These are phyloP conservation scores for Lathyrus aphaca DNA, from an alignment of 306 rosid genomes.

Conservation along the genomic window DNA sequence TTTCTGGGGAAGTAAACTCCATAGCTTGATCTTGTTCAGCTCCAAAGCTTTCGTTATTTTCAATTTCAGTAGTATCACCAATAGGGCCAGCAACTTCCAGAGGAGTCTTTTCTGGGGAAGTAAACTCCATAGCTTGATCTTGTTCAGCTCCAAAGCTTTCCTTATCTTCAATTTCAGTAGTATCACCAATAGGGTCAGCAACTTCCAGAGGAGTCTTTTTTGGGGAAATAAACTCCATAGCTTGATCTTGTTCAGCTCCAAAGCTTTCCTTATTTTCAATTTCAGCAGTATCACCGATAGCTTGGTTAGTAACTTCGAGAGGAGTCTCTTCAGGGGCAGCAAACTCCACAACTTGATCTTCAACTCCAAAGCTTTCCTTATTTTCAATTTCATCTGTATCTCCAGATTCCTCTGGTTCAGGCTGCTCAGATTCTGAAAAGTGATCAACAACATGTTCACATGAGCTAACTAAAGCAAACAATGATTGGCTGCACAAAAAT, in stretches of 20 bases:
- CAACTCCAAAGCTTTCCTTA: not conserved
- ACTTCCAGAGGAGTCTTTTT: not conserved
- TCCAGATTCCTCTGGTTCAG: constrained; percentile 21
- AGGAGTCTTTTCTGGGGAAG: constrained; percentile 1
- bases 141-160: not conserved
- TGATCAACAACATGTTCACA: constrained; percentile 29
- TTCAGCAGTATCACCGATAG: constrained; percentile 13
- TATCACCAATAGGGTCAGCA: constrained; percentile 8
- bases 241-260: not conserved
- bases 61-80: constrained; percentile 29
- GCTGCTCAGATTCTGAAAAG: constrained; percentile 32
- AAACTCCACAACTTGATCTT: no score
- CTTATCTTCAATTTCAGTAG: constrained; percentile 8
- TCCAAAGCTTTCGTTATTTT: not conserved
- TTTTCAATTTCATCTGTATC: constrained; percentile 13
- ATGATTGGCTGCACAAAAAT: not conserved
- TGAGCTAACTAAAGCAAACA: not conserved
- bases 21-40: not conserved
- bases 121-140: constrained; percentile 3
- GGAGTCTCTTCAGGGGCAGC: no score
- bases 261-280: not conserved
- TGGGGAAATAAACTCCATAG: constrained; percentile 1
- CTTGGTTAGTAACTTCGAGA: no score
- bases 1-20: constrained; percentile 1
- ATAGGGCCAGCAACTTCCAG: not conserved